Evolutionary conservation across 139 green algal species (phyloP).

Genomic region (Picochlorum sp.): DNA sequence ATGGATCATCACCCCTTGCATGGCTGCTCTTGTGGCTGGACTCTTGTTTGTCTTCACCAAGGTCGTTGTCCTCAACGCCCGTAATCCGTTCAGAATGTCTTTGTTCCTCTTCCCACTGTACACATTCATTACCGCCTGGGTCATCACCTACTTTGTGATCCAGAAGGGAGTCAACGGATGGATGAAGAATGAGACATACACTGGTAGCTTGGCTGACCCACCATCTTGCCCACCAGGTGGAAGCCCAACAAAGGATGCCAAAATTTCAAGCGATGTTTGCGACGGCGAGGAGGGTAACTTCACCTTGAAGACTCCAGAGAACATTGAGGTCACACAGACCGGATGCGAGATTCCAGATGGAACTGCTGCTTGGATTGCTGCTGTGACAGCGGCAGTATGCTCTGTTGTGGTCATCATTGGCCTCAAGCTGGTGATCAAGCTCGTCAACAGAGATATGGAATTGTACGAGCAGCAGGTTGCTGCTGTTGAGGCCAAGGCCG

Average conservation of each 20-base stretch:
- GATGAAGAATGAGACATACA: conserved; percentile 14
- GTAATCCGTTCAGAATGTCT: background rate
- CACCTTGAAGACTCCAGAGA: conserved; percentile 1
- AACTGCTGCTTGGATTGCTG: conserved; percentile 14
- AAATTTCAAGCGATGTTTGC: background rate
- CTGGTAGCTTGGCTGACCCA: background rate
- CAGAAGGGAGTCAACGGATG: conserved; percentile 40
- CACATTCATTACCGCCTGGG: conserved; percentile 32
- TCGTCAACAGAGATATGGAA: conserved; percentile 7
- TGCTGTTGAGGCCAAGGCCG: background rate
- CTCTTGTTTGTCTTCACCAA: conserved; percentile 25
- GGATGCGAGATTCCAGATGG: conserved; percentile 8
- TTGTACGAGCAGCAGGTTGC: background rate
- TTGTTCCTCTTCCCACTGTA: conserved; percentile 20
- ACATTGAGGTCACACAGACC: background rate
- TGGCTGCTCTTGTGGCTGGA: conserved; percentile 19
- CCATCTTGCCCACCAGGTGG: conserved; percentile 3
- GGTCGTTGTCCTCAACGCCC: background rate
- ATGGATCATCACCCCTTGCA: conserved; percentile 45
- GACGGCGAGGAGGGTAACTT: background rate
- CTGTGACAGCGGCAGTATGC: conserved; percentile 1
- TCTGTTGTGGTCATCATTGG: background rate
- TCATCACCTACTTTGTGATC: conserved; percentile 57
- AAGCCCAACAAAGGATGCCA: background rate
- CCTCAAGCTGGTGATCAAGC: conserved; percentile 10